Conservation (phyloP, 140 eudicot genomes). For the Senecio squalidus region DNA sequence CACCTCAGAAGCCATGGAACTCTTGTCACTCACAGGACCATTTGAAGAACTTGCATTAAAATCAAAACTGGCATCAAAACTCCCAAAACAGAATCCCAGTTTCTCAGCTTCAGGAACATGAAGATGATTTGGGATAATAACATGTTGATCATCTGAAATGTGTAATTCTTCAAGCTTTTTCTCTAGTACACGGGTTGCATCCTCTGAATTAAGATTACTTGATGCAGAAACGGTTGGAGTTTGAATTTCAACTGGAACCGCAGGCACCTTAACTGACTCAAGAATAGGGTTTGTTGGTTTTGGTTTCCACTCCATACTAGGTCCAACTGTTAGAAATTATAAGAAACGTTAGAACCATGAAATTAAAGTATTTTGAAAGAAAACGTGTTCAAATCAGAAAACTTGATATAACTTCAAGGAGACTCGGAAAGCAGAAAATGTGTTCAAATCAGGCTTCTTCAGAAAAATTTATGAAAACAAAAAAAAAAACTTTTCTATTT, state of each 20-base stretch:
- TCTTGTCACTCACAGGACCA: conserved; percentile 33
- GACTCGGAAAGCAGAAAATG: too few species aligned
- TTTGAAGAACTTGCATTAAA: conserved; percentile 24
- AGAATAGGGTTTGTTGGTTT: conserved; percentile 46
- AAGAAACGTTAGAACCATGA: background rate
- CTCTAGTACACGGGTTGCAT: background rate
- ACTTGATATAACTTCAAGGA: too few species aligned
- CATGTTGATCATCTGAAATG: conserved; percentile 58
- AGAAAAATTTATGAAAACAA: too few species aligned
- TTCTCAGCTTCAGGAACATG: conserved; percentile 84
- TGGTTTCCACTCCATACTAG: conserved; percentile 89
- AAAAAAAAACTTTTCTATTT: too few species aligned
- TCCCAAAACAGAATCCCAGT: conserved; percentile 81
- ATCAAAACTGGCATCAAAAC: conserved; percentile 74
- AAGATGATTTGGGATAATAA: conserved; percentile 78
- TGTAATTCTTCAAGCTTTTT: conserved; percentile 40
- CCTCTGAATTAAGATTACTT: conserved; percentile 31
- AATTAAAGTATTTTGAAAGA: background rate
- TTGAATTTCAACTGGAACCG: conserved; percentile 27
- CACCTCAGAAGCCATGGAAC: conserved; percentile 50
- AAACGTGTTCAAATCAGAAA: conserved; percentile 3
- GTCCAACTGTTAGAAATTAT: conserved; percentile 41
- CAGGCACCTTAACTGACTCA: conserved; percentile 25
- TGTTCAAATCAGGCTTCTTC: too few species aligned
- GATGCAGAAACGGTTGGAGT: conserved; percentile 29